Evolutionary conservation across 2,329 filamentous ascomycete genomes (phyloP).

Genomic region (Lasiodiplodia theobromae): DNA sequence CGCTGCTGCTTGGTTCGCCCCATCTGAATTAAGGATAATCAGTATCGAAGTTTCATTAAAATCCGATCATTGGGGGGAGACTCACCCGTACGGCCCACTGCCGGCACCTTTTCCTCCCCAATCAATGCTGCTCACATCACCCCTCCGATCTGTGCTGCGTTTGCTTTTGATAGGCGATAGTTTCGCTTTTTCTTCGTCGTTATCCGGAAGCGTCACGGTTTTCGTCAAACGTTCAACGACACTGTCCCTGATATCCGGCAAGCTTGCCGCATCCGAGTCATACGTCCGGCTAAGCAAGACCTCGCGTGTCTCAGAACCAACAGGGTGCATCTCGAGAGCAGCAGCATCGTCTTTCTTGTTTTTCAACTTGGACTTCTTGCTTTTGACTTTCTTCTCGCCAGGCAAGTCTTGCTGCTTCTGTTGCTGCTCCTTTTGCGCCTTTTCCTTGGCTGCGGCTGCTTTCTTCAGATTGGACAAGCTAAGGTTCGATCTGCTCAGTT

Average conservation of each 20-base stretch:
- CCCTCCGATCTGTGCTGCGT: neutral
- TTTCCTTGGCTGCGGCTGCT: slow-evolving; percentile 1
- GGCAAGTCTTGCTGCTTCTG: neutral
- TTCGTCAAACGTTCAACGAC: slow-evolving; percentile 21
- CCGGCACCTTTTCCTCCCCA: neutral
- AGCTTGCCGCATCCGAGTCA: slow-evolving; percentile 22
- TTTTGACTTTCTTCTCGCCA: neutral
- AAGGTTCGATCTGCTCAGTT: slow-evolving; percentile 13
- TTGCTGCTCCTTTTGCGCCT: slow-evolving; percentile 10
- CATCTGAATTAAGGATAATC: neutral
- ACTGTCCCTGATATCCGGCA: slow-evolving; percentile 25
- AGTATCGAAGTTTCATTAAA: neutral
- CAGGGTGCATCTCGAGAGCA: neutral
- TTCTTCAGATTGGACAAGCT: slow-evolving; percentile 23
- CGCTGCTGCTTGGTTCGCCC: slow-evolving; percentile 15
- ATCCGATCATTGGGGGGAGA: neutral
- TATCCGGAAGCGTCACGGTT: neutral
- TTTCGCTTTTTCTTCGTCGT: neutral
- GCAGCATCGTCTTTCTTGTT: neutral
- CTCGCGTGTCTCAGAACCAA: neutral
- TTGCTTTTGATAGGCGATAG: slow-evolving; percentile 1
- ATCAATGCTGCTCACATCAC: slow-evolving; percentile 15
- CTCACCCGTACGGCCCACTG: slow-evolving; percentile 13
- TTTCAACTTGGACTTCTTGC: neutral
- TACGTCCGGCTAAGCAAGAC: slow-evolving; percentile 13